These are phyloP conservation scores for Emmonsiellopsis sp. DNA, from an alignment of 2,329 filamentous ascomycete genomes.

Conservation along the genomic window DNA sequence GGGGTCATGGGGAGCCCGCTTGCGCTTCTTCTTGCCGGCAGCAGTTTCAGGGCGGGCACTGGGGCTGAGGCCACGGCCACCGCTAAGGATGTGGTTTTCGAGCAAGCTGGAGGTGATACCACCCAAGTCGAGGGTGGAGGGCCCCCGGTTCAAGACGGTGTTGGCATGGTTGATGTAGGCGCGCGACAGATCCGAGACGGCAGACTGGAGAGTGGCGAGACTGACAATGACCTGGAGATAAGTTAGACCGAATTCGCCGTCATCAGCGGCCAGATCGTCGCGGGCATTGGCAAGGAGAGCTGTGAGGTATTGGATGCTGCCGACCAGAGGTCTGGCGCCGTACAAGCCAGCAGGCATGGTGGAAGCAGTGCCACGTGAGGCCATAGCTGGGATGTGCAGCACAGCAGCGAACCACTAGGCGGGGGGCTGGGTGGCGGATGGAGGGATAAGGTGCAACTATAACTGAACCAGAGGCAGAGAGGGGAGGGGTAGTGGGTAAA, in stretches of 20 bases:
- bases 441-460: neutral
- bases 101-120: conserved; percentile 35
- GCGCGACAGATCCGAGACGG: conserved; percentile 68
- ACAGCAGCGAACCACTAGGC: neutral
- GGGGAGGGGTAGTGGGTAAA: neutral
- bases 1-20: conserved; percentile 78
- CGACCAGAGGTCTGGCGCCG: neutral
- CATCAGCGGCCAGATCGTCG: neutral
- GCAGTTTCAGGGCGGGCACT: conserved; percentile 5
- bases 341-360: neutral
- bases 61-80: conserved; percentile 27
- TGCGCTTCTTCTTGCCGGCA: conserved; percentile 76
- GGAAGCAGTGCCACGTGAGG: neutral
- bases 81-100: conserved; percentile 34
- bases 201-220: conserved; percentile 67
- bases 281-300: neutral
- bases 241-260: conserved; percentile 16
- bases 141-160: conserved; percentile 60
- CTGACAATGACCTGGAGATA: conserved; percentile 59
- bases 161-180: conserved; percentile 87
- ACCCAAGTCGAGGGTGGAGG: conserved; percentile 44
- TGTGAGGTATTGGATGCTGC: conserved; percentile 1
- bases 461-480: neutral
- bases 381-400: neutral
- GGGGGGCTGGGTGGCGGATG: neutral